Evolutionary conservation across 805 yeast species (phyloP).

Genomic region (Ogataea corticis): DNA sequence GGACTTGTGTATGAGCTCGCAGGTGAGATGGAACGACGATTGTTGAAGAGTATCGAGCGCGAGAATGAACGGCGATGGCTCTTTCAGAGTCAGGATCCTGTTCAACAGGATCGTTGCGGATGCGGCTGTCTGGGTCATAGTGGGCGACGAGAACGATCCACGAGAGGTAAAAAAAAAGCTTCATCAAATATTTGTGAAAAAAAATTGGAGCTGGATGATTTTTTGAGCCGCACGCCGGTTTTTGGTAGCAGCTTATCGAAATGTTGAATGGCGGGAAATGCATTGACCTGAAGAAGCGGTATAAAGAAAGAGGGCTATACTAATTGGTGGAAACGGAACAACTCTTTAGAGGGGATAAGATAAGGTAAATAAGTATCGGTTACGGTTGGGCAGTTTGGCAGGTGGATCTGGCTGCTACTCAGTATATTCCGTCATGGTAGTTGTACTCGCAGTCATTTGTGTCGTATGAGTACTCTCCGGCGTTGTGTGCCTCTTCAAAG

Average conservation of each 20-base stretch:
- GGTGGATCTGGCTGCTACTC: too few relatives aligned
- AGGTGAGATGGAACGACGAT: conserved; percentile 55
- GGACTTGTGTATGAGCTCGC: conserved; percentile 54
- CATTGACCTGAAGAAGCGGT: conserved; percentile 2
- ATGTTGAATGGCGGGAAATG: background rate
- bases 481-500: conserved; percentile 18
- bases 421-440: conserved; percentile 21
- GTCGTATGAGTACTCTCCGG: conserved; percentile 21
- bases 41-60: conserved; percentile 71
- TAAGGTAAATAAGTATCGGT: background rate
- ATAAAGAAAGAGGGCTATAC: background rate
- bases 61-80: conserved; percentile 70
- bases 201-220: too few relatives aligned
- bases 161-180: too few relatives aligned
- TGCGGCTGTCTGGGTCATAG: conserved; percentile 31
- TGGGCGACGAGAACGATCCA: background rate
- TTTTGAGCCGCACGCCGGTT: conserved; percentile 4
- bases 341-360: conserved; percentile 12
- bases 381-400: too few relatives aligned
- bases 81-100: conserved; percentile 69
- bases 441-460: conserved; percentile 20
- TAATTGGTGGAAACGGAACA: background rate
- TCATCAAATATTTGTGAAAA: too few relatives aligned
- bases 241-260: conserved; percentile 3
- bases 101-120: conserved; percentile 56